Percentiles rank a stretch among this genome's conserved stretches.
These are phyloP conservation scores for Candida qinlingensis DNA, from an alignment of 805 yeast species.

Conservation along the genomic window DNA sequence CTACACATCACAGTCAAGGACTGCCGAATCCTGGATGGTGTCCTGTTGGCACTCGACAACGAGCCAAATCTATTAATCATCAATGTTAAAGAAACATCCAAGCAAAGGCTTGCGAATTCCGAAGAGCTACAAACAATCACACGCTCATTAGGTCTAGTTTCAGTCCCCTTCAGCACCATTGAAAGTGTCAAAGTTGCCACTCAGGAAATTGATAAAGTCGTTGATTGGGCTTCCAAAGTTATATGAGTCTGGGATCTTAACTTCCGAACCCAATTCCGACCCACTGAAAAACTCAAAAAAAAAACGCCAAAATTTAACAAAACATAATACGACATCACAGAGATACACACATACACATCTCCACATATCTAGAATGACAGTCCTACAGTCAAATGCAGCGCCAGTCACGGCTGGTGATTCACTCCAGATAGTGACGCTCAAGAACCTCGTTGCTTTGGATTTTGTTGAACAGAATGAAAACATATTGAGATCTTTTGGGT, in stretches of 20 bases:
- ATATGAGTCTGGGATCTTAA: constrained; percentile 4
- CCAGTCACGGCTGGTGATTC: constrained; percentile 13
- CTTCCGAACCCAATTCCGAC: neutral
- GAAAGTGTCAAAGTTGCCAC: constrained; percentile 12
- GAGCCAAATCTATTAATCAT: constrained; percentile 22
- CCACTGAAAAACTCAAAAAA: neutral
- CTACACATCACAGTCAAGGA: constrained; percentile 15
- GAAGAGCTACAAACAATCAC: constrained; percentile 1
- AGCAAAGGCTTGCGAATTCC: neutral
- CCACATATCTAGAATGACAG: constrained; percentile 13
- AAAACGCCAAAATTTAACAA: neutral
- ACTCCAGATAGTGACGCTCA: constrained; percentile 22
- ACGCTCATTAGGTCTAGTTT: constrained; percentile 20
- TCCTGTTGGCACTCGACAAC: constrained; percentile 23
- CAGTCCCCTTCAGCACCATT: constrained; percentile 17
- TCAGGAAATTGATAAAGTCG: constrained; percentile 16
- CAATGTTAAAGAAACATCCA: constrained; percentile 15
- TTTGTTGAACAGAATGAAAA: constrained; percentile 22
- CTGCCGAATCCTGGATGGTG: constrained; percentile 16
- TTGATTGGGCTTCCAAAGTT: constrained; percentile 13
- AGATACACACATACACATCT: neutral
- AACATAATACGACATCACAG: neutral
- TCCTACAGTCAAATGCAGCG: constrained; percentile 16
- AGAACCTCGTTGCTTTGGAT: constrained; percentile 24
- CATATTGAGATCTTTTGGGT: constrained; percentile 16